A percentile compares a stretch with the other conserved stretches of the same genome.
These are phyloP conservation scores for Talaromyces stipitatus DNA, from an alignment of 495 filamentous ascomycete genomes.

Conservation along the genomic window DNA sequence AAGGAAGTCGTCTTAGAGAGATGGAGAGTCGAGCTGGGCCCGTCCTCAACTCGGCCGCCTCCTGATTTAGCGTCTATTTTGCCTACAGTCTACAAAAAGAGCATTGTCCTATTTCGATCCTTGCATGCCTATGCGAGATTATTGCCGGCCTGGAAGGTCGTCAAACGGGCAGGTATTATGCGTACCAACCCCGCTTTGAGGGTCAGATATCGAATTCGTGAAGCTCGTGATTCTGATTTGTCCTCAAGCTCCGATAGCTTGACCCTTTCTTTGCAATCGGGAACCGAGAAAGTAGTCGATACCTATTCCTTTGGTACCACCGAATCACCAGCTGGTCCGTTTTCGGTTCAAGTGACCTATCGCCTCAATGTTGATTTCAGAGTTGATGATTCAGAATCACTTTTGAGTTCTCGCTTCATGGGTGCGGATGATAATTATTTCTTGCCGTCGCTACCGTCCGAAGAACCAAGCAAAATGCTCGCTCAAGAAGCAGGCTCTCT, in stretches of 20 bases:
- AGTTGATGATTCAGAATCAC: constrained; percentile 81
- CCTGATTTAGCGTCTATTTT: constrained; percentile 60
- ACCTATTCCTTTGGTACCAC: constrained; percentile 71
- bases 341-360: constrained; percentile 74
- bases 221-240: constrained; percentile 22
- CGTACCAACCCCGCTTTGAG: constrained; percentile 55
- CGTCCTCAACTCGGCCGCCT: constrained; percentile 44
- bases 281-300: constrained; percentile 58
- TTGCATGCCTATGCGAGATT: constrained; percentile 80
- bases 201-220: constrained; percentile 71
- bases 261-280: constrained; percentile 63
- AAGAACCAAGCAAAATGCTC: constrained; percentile 27
- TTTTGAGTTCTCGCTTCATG: constrained; percentile 94
- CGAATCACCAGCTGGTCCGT: constrained; percentile 76
- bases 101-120: constrained; percentile 87
- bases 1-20: constrained; percentile 80
- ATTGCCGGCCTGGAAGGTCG: constrained; percentile 82
- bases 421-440: constrained; percentile 84
- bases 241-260: constrained; percentile 52
- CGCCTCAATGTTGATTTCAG: constrained; percentile 84
- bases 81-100: constrained; percentile 91
- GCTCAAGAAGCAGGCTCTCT: constrained; percentile 66
- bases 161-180: constrained; percentile 61
- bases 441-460: constrained; percentile 57
- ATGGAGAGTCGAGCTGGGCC: constrained; percentile 76